phyloP scores from a whole-genome alignment of 2,329 filamentous ascomycete genomes.

The Penicillium freii region DNA sequence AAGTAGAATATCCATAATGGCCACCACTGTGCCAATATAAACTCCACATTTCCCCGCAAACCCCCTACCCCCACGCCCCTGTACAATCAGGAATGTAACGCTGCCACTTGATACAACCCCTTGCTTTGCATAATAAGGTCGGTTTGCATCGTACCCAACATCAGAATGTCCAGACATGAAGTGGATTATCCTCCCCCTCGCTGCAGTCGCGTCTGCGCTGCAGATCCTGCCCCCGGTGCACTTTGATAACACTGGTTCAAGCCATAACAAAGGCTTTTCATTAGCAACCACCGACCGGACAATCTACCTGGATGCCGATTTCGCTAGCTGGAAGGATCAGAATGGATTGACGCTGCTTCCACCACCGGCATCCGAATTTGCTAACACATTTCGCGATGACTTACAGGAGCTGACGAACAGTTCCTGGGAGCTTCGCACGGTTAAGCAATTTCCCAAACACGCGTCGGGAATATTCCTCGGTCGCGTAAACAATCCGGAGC shows the following conservation, averaged over 20 bases:
- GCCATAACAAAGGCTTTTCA: slow-evolving; percentile 18
- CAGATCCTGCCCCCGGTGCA: slow-evolving; percentile 43
- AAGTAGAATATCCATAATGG: too few relatives aligned
- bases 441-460: slow-evolving; percentile 35
- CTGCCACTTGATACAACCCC: slow-evolving; percentile 3
- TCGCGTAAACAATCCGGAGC: slow-evolving; percentile 13
- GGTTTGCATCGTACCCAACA: background rate
- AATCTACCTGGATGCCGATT: slow-evolving; percentile 42
- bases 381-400: slow-evolving; percentile 48
- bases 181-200: slow-evolving; percentile 10
- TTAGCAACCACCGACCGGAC: slow-evolving; percentile 7
- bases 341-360: slow-evolving; percentile 54
- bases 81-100: slow-evolving; percentile 17
- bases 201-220: slow-evolving; percentile 30
- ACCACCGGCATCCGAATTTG: slow-evolving; percentile 51
- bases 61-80: background rate
- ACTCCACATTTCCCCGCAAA: background rate
- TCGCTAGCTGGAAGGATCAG: slow-evolving; percentile 44
- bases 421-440: slow-evolving; percentile 44
- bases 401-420: slow-evolving; percentile 42
- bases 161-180: slow-evolving; percentile 10
- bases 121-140: background rate
- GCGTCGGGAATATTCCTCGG: slow-evolving; percentile 47
- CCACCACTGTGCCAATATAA: too few relatives aligned
- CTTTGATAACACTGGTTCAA: slow-evolving; percentile 29